Conservation (phyloP, 805 yeast species). For the Starmerella bombi region DNA sequence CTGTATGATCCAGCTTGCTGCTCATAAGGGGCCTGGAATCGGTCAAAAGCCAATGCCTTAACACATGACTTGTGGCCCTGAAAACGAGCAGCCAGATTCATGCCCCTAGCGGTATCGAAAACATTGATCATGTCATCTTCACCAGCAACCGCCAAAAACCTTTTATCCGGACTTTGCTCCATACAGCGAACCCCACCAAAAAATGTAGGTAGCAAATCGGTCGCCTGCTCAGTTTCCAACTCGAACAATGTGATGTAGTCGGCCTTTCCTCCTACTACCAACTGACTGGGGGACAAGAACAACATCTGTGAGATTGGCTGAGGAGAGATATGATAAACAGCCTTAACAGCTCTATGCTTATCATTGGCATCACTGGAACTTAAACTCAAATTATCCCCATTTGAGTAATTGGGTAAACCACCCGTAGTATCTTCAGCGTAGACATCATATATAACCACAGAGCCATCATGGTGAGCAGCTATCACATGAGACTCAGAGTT, state of each 20-base stretch:
- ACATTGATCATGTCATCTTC: constrained; percentile 40
- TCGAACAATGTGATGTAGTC: constrained; percentile 51
- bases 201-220: constrained; percentile 49
- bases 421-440: constrained; percentile 34
- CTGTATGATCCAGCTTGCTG: constrained; percentile 27
- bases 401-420: constrained; percentile 1
- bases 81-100: constrained; percentile 28
- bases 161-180: constrained; percentile 44
- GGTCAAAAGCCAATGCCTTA: constrained; percentile 34
- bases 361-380: constrained; percentile 5
- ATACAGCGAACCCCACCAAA: constrained; percentile 50
- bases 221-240: constrained; percentile 31
- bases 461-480: constrained; percentile 54
- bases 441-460: constrained; percentile 39
- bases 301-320: constrained; percentile 39
- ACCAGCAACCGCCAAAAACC: constrained; percentile 36
- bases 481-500: constrained; percentile 34
- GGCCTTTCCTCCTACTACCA: constrained; percentile 49
- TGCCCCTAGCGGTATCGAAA: constrained; percentile 28
- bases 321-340: constrained; percentile 47
- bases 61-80: constrained; percentile 46
- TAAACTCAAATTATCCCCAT: constrained; percentile 1
- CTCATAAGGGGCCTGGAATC: constrained; percentile 23
- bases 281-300: constrained; percentile 23
- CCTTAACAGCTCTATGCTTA: constrained; percentile 20